Conservation (phyloP, 1,139 yeast genomes). For the Debaryomyces sp. region DNA sequence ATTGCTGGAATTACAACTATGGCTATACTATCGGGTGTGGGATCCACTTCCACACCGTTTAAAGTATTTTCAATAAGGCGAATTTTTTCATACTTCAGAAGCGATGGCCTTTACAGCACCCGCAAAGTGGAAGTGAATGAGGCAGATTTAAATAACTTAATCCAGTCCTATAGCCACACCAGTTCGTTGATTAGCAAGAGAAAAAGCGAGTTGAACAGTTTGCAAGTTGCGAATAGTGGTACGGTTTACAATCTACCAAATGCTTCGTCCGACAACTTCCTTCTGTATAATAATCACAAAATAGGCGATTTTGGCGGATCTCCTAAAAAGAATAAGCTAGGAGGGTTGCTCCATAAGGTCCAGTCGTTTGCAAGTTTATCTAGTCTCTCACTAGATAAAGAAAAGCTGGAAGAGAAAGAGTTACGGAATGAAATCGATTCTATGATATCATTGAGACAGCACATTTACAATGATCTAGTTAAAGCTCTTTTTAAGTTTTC, state of each 20-base stretch:
- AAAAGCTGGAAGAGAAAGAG: constrained; percentile 33
- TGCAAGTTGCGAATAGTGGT: constrained; percentile 27
- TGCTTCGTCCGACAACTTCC: constrained; percentile 16
- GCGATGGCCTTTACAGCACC: background rate
- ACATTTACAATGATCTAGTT: constrained; percentile 34
- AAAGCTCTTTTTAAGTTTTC: constrained; percentile 20
- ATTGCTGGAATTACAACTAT: constrained; percentile 72
- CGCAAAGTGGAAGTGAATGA: constrained; percentile 16
- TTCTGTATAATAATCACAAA: constrained; percentile 3
- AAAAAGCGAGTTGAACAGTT: constrained; percentile 30
- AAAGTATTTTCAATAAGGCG: constrained; percentile 18
- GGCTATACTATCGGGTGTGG: constrained; percentile 74
- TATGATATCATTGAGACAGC: constrained; percentile 27
- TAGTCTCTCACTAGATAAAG: constrained; percentile 14
- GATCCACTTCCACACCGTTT: constrained; percentile 71
- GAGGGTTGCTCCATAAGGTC: constrained; percentile 40
- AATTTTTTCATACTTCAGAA: constrained; percentile 7
- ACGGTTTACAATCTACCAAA: constrained; percentile 27
- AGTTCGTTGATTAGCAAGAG: constrained; percentile 36
- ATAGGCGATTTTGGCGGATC: constrained; percentile 8
- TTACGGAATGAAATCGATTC: constrained; percentile 40
- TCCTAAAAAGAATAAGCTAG: constrained; percentile 16
- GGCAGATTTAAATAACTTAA: constrained; percentile 30
- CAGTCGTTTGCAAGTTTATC: constrained; percentile 46
- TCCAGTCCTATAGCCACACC: constrained; percentile 45